These are phyloP conservation scores for Anthracocystis setariae DNA, from an alignment of 1,284 basidiomycete genomes.

Conservation along the genomic window DNA sequence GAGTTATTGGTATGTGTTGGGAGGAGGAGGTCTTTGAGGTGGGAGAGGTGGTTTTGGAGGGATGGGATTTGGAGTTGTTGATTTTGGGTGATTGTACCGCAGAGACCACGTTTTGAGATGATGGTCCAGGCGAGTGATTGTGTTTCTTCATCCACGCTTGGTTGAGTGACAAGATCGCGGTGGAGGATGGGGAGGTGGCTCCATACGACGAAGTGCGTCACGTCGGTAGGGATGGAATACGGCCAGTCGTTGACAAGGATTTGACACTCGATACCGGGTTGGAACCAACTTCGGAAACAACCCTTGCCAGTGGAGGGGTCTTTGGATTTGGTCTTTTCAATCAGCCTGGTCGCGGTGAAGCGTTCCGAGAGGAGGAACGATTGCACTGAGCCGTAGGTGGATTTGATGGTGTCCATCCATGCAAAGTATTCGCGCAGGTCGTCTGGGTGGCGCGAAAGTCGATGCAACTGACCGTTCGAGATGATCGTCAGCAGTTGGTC, in stretches of 20 bases:
- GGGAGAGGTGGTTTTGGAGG: conserved; percentile 6
- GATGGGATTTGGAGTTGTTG: not conserved
- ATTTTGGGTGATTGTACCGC: conserved; percentile 14
- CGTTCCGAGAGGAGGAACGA: conserved; percentile 20
- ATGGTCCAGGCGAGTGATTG: conserved; percentile 4
- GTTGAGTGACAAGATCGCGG: conserved; percentile 2
- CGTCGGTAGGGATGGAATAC: conserved; percentile 15
- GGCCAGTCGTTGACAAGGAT: conserved; percentile 39
- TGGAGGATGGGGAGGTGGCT: conserved; percentile 21
- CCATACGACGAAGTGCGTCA: conserved; percentile 28
- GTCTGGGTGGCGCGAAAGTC: conserved; percentile 19
- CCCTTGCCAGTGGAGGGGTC: not conserved
- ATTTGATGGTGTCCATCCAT: conserved; percentile 34
- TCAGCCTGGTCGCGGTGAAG: conserved; percentile 17
- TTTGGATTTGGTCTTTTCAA: not conserved
- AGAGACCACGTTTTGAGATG: conserved; percentile 21
- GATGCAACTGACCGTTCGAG: conserved; percentile 12
- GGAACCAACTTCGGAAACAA: conserved; percentile 18
- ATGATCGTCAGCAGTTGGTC: conserved; percentile 10
- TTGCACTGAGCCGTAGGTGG: conserved; percentile 16
- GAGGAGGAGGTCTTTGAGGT: conserved; percentile 2
- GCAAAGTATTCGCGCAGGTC: conserved; percentile 37
- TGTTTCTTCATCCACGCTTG: not conserved
- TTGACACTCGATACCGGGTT: conserved; percentile 13
- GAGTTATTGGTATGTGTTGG: too few relatives aligned